Conservation (phyloP, 306 rosid species). For the Cucumis hystrix region DNA sequence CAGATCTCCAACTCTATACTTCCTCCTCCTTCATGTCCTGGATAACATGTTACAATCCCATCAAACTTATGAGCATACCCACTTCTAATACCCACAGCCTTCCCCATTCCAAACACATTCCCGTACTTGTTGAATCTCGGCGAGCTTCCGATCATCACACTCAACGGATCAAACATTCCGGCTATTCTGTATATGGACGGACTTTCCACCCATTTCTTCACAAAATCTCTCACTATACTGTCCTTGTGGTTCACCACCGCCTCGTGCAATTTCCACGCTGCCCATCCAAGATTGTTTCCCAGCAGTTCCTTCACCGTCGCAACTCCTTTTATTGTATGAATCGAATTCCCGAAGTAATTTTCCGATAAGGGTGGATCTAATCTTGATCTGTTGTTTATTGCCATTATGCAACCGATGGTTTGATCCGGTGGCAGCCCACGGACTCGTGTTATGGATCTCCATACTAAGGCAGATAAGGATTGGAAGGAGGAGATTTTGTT, state of each 20-base stretch:
- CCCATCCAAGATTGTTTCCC: constrained; percentile 37
- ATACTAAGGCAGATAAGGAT: constrained; percentile 42
- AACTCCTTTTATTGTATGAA: not conserved
- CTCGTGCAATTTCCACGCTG: constrained; percentile 36
- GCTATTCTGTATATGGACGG: not conserved
- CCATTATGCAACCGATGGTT: constrained; percentile 8
- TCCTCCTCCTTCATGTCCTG: constrained; percentile 33
- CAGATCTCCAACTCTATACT: constrained; percentile 51
- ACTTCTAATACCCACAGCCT: constrained; percentile 33
- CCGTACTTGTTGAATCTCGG: constrained; percentile 53
- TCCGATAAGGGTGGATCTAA: constrained; percentile 28
- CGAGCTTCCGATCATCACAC: constrained; percentile 39
- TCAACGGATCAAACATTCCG: not conserved
- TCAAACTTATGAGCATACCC: constrained; percentile 39
- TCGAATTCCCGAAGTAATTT: constrained; percentile 40
- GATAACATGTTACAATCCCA: constrained; percentile 32
- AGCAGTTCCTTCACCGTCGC: constrained; percentile 24
- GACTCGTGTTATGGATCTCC: constrained; percentile 20
- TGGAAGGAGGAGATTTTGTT: constrained; percentile 41
- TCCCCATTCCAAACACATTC: constrained; percentile 69
- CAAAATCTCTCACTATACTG: not conserved
- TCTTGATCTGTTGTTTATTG: constrained; percentile 30
- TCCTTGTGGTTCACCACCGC: constrained; percentile 22
- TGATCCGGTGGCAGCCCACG: not conserved
- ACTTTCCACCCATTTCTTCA: constrained; percentile 20